Base-by-base conservation (phyloP, 441 rosid species). In the Macaranga tanarius region DNA sequence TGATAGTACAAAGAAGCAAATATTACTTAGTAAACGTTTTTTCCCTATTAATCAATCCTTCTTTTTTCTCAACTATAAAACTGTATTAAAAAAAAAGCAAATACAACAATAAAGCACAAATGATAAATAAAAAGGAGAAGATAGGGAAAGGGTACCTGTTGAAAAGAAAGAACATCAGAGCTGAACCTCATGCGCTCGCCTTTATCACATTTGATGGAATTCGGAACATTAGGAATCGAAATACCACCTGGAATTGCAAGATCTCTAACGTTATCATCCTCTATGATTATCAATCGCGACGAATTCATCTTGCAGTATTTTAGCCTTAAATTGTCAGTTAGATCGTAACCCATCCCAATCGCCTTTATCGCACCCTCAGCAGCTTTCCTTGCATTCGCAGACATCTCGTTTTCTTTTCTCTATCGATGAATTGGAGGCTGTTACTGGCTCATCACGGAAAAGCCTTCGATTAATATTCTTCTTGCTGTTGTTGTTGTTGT, bases 131-230 rank as follows among this genome's bases (percentile, higher is more conserved):
- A n/a, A n/a, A 54, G 20, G 54, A 42, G 20, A 52, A 60, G 42
- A 57, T 44, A 9, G 17, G 42, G 17, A 61, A 19, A 44, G 22
- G 15, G 28, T 70, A 95, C 99, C 97, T 95, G 98, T 71, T 91
- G 97, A 72, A 93, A 93, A 73, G 97, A 84, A 71, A 90, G 88
- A 74, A 90, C 87, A 78, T 93, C 97, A 45, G 98, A 93, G 77
- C 87, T 79, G 73, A 90, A 89, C 64, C 97, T 78, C 55, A 76
- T 84, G 56, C 88, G 89, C 81, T 91, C 96, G 19, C 99, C 97
- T 81, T 90, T 90, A 77, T 90, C 96, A 55, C 99, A 95, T 75
- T 85, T 89, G 40, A 95, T 91, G 45, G 89, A 91, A 75, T 87
- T 90, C 6, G 99, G 82, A 60, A 95, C 96, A 58, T 85, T 80